Evolutionary conservation across 2,329 filamentous ascomycete species (phyloP), one percentile per base, ranked within the genome.

Genomic region (Graphilbum sp.): DNA sequence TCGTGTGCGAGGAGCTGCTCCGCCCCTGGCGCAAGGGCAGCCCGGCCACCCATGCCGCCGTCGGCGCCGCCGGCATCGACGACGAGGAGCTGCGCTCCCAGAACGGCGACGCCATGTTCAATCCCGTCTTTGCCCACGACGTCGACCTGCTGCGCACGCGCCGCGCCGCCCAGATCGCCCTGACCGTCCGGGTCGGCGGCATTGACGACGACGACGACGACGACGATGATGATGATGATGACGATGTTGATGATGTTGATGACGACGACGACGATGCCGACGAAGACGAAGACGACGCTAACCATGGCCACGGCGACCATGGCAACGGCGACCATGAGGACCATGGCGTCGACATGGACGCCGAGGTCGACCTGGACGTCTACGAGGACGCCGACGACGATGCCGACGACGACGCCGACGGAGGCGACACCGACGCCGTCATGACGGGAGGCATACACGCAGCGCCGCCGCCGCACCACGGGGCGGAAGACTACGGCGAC

Each of bases 1-100:
- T 80, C 7, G 74, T 98, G 30, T 98, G 90, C 51, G 85, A 96
- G 54, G 85, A 98, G 56, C 70, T 96, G 50, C 72, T 98, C 43
- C 80, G 78, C 47, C 72, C 81, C 2, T 98, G 90, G 90, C 73
- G 77, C 24, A 73, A 79, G 46, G 90, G 90, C 6, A 96, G 90
- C 52, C 70, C 74, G 40, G 90, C 80, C 7, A 78, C 69, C 33
- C 88, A 96, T 54, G 79, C 75, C 17, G 69, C 74, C 44, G 77
- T 90, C 44, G 85, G 83, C 13, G 72, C 75, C 52, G 72, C 78
- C 46, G 84, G 84, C 10, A 77, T 93, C 19, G 80, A 90, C 52
- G 85, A 93, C 50, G 83, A 92, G 48, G 75, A 82, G 46, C 62
- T 64, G 34, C 66, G 79, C 32, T 75, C 81, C 6, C 52, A 55